A percentile compares a stretch with the other conserved stretches of the same genome.
phyloP scores from a whole-genome alignment of 2,329 filamentous ascomycete genomes.

The Talaromyces amestolkiae region DNA sequence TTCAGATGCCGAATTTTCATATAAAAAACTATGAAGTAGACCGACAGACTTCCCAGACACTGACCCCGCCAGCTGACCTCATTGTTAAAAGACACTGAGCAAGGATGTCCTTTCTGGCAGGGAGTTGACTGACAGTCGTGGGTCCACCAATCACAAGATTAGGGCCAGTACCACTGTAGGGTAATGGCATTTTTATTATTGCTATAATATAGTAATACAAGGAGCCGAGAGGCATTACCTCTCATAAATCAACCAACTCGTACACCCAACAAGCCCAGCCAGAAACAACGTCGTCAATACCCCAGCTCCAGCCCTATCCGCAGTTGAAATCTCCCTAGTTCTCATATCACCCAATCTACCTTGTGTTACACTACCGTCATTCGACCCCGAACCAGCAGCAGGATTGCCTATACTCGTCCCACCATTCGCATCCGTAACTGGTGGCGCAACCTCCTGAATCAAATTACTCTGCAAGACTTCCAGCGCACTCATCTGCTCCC shows the following conservation, averaged over 20 bases:
- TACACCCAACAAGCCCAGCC: conserved; percentile 33
- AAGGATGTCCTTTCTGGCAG: neutral
- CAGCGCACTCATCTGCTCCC: conserved; percentile 41
- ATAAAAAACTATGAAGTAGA: too few relatives aligned
- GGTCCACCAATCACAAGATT: neutral
- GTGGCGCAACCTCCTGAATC: conserved; percentile 30
- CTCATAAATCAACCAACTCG: conserved; percentile 40
- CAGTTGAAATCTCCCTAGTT: conserved; percentile 28
- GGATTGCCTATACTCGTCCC: conserved; percentile 34
- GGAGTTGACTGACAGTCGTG: too few relatives aligned
- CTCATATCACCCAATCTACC: conserved; percentile 19
- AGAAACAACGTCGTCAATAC: conserved; percentile 43
- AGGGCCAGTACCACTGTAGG: neutral
- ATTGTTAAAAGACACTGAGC: neutral
- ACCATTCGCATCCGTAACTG: conserved; percentile 31
- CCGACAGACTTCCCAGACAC: too few relatives aligned
- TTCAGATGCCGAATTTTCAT: too few relatives aligned
- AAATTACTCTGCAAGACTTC: conserved; percentile 37
- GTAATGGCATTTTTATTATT: neutral
- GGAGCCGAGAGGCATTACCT: conserved; percentile 11
- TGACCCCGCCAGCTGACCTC: neutral
- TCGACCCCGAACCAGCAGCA: conserved; percentile 28
- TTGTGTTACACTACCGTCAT: conserved; percentile 19
- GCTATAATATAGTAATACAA: neutral
- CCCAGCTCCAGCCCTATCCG: conserved; percentile 44